phyloP scores from a whole-genome alignment of 371 early-diverging fungal species.

The Mucor velutinosus region DNA sequence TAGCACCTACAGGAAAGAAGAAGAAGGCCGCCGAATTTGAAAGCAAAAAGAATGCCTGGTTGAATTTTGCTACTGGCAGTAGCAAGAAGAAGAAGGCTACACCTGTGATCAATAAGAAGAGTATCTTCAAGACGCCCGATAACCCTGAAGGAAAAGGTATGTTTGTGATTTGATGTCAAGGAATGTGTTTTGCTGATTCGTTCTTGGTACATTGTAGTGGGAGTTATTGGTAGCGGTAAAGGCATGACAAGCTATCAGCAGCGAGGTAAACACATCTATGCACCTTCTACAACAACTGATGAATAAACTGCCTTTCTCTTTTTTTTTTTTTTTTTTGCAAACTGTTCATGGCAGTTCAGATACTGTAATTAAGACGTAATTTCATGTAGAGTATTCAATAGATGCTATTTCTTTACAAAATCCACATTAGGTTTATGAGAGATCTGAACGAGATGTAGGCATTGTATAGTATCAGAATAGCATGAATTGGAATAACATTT shows the following conservation, averaged over 20 bases:
- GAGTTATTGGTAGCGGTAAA: constrained; percentile 71
- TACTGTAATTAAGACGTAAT: too few species aligned
- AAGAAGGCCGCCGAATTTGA: constrained; percentile 68
- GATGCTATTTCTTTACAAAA: too few species aligned
- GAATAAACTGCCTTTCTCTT: background rate
- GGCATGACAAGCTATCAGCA: constrained; percentile 72
- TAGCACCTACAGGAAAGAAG: constrained; percentile 27
- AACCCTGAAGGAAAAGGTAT: constrained; percentile 71
- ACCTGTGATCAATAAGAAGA: constrained; percentile 62
- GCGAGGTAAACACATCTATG: constrained; percentile 68
- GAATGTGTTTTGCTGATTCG: background rate
- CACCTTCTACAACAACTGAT: constrained; percentile 8
- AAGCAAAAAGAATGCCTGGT: constrained; percentile 80
- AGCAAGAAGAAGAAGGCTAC: constrained; percentile 42
- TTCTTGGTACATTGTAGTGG: constrained; percentile 45
- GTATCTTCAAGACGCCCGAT: constrained; percentile 72
- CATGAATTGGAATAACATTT: too few species aligned
- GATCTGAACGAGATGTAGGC: too few species aligned
- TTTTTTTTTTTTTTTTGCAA: too few species aligned
- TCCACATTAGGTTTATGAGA: too few species aligned
- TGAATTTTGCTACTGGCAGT: constrained; percentile 68
- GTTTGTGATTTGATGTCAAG: background rate
- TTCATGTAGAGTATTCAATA: too few species aligned
- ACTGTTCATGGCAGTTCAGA: too few species aligned
- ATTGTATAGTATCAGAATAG: too few species aligned